Conservation (phyloP, 495 filamentous ascomycete genomes). For the Bathelium albidoporum region DNA sequence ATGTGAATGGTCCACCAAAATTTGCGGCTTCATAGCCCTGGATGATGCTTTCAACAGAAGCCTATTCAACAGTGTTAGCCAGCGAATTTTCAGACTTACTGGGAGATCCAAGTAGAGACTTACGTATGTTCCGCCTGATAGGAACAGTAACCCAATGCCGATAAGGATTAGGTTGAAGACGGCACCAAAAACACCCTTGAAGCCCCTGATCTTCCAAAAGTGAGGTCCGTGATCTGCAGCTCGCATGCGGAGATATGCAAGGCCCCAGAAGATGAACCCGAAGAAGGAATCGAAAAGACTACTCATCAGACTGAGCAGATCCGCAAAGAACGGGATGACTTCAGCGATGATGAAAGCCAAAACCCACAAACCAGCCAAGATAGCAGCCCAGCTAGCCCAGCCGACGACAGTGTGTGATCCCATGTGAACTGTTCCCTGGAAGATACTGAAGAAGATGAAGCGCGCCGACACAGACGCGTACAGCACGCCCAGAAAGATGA, state of each 20-base stretch:
- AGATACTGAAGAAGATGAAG: conserved; percentile 76
- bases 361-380: conserved; percentile 65
- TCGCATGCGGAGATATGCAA: conserved; percentile 78
- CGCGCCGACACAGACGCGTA: conserved; percentile 81
- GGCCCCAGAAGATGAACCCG: conserved; percentile 89
- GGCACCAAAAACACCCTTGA: conserved; percentile 52
- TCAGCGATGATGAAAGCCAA: conserved; percentile 75
- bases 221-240: conserved; percentile 52
- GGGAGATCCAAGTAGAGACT: conserved; percentile 26
- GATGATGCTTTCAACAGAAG: conserved; percentile 31
- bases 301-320: conserved; percentile 74
- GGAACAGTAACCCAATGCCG: conserved; percentile 60
- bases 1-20: conserved; percentile 34
- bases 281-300: conserved; percentile 89
- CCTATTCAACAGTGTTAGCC: conserved; percentile 15
- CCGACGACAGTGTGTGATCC: conserved; percentile 68
- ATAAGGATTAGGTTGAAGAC: conserved; percentile 61
- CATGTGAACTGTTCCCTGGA: conserved; percentile 66
- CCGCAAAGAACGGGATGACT: conserved; percentile 84
- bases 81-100: neutral
- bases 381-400: conserved; percentile 66
- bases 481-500: conserved; percentile 80
- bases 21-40: conserved; percentile 25
- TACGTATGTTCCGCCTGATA: conserved; percentile 69
- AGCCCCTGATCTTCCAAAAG: conserved; percentile 47